Conservation (phyloP, 1,284 basidiomycete genomes). For the Cystobasidium slooffiae region DNA sequence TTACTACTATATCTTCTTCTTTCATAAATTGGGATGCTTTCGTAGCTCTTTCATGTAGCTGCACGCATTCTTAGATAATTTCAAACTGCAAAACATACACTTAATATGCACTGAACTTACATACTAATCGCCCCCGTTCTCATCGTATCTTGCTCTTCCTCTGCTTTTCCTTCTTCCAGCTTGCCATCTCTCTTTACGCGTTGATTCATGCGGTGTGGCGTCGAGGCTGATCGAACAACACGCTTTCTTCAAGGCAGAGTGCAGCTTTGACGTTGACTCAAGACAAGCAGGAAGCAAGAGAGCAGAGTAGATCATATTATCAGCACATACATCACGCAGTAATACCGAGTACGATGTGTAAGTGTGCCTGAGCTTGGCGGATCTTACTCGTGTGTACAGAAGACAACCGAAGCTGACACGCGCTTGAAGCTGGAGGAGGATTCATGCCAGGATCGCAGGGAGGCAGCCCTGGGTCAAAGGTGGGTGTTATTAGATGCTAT, state of each 20-base stretch:
- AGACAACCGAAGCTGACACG: neutral
- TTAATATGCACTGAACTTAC: no score
- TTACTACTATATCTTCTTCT: neutral
- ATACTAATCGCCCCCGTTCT: neutral
- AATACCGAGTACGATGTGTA: neutral
- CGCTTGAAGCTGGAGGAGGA: conserved; percentile 26
- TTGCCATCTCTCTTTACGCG: conserved; percentile 20
- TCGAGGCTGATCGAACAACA: conserved; percentile 5
- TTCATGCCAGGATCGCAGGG: conserved; percentile 37
- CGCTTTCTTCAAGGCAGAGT: neutral
- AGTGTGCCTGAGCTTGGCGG: neutral
- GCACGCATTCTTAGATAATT: neutral
- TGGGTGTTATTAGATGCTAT: neutral
- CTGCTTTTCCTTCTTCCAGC: neutral
- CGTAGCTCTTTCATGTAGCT: conserved; percentile 2
- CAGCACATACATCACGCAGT: neutral
- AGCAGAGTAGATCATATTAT: neutral
- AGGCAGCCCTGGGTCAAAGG: conserved; percentile 38
- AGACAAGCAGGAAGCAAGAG: neutral
- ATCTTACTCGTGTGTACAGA: neutral
- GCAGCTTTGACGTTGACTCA: neutral
- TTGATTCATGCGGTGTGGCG: neutral
- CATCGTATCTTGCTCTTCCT: neutral
- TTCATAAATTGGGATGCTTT: neutral
- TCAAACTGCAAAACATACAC: neutral